Percentiles rank a stretch among this genome's conserved stretches.
Evolutionary conservation across 2,329 filamentous ascomycete species (phyloP).

Genomic region (Aspergillus sp.): DNA sequence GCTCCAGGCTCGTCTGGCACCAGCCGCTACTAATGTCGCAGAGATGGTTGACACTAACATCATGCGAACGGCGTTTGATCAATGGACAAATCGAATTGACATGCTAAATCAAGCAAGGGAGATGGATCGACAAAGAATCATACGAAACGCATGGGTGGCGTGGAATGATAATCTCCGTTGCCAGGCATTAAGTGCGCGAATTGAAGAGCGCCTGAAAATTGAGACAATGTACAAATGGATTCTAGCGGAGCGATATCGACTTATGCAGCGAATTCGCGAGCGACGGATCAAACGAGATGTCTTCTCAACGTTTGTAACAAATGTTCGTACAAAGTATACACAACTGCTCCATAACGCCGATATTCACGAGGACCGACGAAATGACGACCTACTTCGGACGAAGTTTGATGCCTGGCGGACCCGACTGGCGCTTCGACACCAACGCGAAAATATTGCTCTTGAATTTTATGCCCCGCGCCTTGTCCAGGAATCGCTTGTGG

Average conservation of each 20-base stretch:
- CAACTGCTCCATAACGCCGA: conserved; percentile 39
- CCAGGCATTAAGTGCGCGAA: conserved; percentile 51
- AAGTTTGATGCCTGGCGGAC: conserved; percentile 40
- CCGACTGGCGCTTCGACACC: conserved; percentile 38
- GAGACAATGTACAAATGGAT: conserved; percentile 63
- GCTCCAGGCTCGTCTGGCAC: conserved; percentile 43
- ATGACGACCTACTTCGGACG: conserved; percentile 34
- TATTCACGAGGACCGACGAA: conserved; percentile 33
- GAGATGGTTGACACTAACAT: conserved; percentile 47
- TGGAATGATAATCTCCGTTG: conserved; percentile 64
- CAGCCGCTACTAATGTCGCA: conserved; percentile 43
- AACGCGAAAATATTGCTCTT: conserved; percentile 41
- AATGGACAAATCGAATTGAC: conserved; percentile 51
- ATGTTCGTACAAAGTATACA: conserved; percentile 38
- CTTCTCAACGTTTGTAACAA: conserved; percentile 42
- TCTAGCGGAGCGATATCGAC: conserved; percentile 48
- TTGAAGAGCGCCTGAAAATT: conserved; percentile 56
- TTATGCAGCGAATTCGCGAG: conserved; percentile 42
- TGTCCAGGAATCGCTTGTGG: conserved; percentile 39
- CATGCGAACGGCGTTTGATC: conserved; percentile 46
- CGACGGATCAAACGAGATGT: conserved; percentile 40
- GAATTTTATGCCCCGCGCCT: conserved; percentile 46
- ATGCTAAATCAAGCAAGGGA: conserved; percentile 50
- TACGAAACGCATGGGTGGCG: conserved; percentile 58
- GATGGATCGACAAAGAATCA: conserved; percentile 52